Evolutionary conservation across 331 rosid species (phyloP).

Genomic region (Stylosanthes scabra): DNA sequence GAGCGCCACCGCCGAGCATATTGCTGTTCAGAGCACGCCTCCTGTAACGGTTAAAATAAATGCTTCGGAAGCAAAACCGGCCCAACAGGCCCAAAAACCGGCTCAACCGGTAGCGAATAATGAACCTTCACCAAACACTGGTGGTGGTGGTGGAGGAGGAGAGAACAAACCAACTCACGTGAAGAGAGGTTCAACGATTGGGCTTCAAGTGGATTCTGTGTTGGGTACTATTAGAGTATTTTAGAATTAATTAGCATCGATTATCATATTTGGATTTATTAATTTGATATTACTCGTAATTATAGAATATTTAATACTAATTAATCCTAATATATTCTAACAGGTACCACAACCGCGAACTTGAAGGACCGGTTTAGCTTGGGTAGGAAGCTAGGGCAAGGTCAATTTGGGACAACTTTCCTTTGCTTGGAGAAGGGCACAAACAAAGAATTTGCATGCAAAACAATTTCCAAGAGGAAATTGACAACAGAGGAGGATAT

Average conservation of each 20-base stretch:
- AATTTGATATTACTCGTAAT: too few relatives aligned
- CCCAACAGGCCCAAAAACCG: background rate
- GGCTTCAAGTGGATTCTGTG: constrained; percentile 78
- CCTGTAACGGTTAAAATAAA: constrained; percentile 68
- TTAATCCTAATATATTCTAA: too few relatives aligned
- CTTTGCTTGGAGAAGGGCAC: constrained; percentile 55
- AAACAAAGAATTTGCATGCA: constrained; percentile 65
- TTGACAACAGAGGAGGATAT: constrained; percentile 65
- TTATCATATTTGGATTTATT: too few relatives aligned
- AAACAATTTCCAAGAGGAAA: constrained; percentile 70
- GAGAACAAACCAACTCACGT: constrained; percentile 60
- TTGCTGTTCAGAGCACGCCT: constrained; percentile 63
- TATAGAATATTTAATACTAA: too few relatives aligned
- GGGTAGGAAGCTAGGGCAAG: constrained; percentile 75
- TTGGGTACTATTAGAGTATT: constrained; percentile 29
- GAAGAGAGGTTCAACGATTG: constrained; percentile 65
- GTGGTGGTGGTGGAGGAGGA: constrained; percentile 41
- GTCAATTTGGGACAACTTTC: constrained; percentile 75
- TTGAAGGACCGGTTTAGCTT: constrained; percentile 60
- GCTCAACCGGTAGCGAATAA: constrained; percentile 8
- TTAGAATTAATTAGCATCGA: too few relatives aligned
- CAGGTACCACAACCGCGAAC: constrained; percentile 53
- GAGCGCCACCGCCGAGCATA: background rate
- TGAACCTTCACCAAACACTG: constrained; percentile 21
- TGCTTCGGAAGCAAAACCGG: constrained; percentile 32